Base-by-base conservation (phyloP, 129 eudicot species). In the Scalesia atractyloides region DNA sequence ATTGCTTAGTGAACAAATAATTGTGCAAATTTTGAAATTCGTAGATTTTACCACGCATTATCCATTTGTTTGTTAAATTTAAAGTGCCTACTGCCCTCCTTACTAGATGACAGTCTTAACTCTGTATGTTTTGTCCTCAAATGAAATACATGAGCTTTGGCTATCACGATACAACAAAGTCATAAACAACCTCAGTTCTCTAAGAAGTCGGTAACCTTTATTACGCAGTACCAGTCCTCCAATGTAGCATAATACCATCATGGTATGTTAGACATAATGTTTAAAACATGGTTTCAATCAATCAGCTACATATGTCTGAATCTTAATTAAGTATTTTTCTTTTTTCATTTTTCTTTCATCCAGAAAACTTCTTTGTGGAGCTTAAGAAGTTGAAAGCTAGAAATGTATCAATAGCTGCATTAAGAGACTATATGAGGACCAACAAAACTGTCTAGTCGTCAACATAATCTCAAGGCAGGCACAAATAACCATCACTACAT, bases 11-110 rank as follows among this genome's bases (percentile, higher is more conserved):
- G 46, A 41, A 41, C 46, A 41, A 41, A 5, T 5, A 69, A 13
- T 30, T 69, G 33, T 69, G 52, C 63, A 69, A 11, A 51, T 36
- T 10, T 69, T 33, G 18, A 69, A 52, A 48, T 11, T 48, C 16
- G 8, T 30, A 16, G 17, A 52, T 64, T 19, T 4, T 34, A 39
- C 10, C 15, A 10, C 4, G 30, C 44, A 37, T 36, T 64, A 18
- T 36, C 34, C 5, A 5, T 5, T 33, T 30, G 43, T n/a, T 26
- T 30, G 10, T 61, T 61, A 30, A 10, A 68, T 24, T 36, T 41
- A 54, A 39, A 37, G 43, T 37, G 43, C 43, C 43, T 37, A 37
- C 43, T 37, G 8, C 43, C 43, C 43, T 37, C 43, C 43, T 7
- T 37, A 37, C 7, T 37, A 37, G 43, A 37, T 37, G 43, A 37